A percentile compares a stretch with the other conserved stretches of the same genome.
These are phyloP conservation scores for Xylaria scruposa DNA, from an alignment of 495 filamentous ascomycete genomes.

Conservation along the genomic window DNA sequence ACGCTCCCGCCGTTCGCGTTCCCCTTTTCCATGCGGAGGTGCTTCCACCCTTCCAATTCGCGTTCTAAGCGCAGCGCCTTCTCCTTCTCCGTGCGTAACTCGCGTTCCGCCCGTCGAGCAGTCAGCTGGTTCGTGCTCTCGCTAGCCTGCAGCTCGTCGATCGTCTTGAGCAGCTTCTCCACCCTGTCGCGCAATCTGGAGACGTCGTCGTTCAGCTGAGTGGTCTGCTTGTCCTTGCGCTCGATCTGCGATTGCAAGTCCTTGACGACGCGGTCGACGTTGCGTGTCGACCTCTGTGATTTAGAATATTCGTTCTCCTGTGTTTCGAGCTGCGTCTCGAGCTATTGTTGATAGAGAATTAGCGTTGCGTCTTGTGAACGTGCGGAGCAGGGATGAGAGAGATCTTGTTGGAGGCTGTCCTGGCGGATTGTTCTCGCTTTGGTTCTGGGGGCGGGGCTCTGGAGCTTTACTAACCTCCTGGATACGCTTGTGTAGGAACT, in stretches of 20 bases:
- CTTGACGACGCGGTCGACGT: slow-evolving; percentile 92
- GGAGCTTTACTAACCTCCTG: slow-evolving; percentile 76
- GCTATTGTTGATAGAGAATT: slow-evolving; percentile 57
- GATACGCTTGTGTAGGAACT: slow-evolving; percentile 91
- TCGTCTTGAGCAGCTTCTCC: slow-evolving; percentile 83
- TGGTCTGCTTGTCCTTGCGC: slow-evolving; percentile 83
- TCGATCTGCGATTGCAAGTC: slow-evolving; percentile 94
- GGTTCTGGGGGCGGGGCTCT: slow-evolving; percentile 24
- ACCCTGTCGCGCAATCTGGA: slow-evolving; percentile 84
- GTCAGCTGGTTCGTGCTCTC: slow-evolving; percentile 81
- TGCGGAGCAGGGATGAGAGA: slow-evolving; percentile 33
- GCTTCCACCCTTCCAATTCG: slow-evolving; percentile 87
- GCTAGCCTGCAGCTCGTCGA: slow-evolving; percentile 89
- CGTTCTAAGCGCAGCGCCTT: slow-evolving; percentile 81
- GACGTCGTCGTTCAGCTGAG: slow-evolving; percentile 81
- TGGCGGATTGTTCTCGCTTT: slow-evolving; percentile 8
- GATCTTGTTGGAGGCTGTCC: slow-evolving; percentile 25
- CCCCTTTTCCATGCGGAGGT: slow-evolving; percentile 68
- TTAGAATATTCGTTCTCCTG: slow-evolving; percentile 78
- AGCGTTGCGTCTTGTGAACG: slow-evolving; percentile 33
- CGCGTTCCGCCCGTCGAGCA: slow-evolving; percentile 84
- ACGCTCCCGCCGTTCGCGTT: slow-evolving; percentile 42
- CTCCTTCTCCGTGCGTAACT: slow-evolving; percentile 88
- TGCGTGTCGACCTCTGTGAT: slow-evolving; percentile 85
- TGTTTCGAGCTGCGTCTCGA: slow-evolving; percentile 89